These are phyloP conservation scores for Coriaria nepalensis DNA, from an alignment of 306 rosid species.

Conservation along the genomic window DNA sequence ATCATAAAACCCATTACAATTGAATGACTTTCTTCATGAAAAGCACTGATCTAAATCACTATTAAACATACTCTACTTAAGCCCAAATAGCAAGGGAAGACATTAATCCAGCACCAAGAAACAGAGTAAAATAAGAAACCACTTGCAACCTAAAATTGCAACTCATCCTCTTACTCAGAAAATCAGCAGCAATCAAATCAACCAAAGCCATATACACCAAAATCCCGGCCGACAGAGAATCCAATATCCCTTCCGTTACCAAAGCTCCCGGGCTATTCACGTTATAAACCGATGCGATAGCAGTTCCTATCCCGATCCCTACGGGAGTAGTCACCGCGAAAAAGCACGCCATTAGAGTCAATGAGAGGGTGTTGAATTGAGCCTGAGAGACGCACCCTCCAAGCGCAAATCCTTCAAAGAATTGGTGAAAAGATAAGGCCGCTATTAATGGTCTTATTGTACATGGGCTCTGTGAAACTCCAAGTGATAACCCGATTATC, in stretches of 20 bases:
- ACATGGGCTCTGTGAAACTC: conserved; percentile 90
- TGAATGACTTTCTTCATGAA: neutral
- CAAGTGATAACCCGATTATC: conserved; percentile 73
- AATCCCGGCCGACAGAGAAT: conserved; percentile 72
- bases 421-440: conserved; percentile 84
- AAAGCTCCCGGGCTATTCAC: conserved; percentile 62
- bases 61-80: conserved; percentile 13
- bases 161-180: conserved; percentile 88
- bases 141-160: conserved; percentile 84
- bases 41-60: neutral
- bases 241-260: conserved; percentile 62
- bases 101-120: conserved; percentile 94
- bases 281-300: conserved; percentile 49
- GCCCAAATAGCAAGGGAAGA: conserved; percentile 87
- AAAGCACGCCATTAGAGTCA: conserved; percentile 67
- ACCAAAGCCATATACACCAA: conserved; percentile 91
- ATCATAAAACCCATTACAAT: no score
- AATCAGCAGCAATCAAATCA: conserved; percentile 88
- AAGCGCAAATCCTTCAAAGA: conserved; percentile 97
- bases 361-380: conserved; percentile 48
- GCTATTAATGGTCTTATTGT: conserved; percentile 78
- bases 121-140: conserved; percentile 65
- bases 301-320: conserved; percentile 62
- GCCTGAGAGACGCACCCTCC: conserved; percentile 98
- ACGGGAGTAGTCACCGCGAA: conserved; percentile 70